phyloP scores from a whole-genome alignment of 2,329 filamentous ascomycete genomes.

The Paecilomyces niveus region DNA sequence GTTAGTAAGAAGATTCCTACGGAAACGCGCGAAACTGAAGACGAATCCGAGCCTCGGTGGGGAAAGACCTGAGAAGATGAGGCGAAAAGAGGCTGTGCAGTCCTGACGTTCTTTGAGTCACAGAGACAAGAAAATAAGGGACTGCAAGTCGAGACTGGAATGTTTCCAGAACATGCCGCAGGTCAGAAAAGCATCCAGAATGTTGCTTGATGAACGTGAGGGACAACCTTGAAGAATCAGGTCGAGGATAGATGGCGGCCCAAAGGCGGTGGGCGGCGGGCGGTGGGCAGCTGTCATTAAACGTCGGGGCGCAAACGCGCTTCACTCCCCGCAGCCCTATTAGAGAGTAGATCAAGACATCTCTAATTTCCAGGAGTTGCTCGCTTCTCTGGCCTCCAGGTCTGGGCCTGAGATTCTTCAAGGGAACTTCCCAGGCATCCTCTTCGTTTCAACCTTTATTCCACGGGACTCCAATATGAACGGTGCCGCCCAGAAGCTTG shows the following conservation, averaged over 20 bases:
- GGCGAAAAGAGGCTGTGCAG: not conserved
- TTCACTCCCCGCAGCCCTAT: not conserved
- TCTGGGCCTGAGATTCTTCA: conserved; percentile 14
- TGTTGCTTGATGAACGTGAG: conserved; percentile 4
- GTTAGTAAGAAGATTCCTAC: conserved; percentile 14
- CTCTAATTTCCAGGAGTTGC: not conserved
- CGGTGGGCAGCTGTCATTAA: conserved; percentile 4
- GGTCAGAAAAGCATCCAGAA: not conserved
- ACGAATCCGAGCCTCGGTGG: not conserved
- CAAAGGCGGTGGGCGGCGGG: conserved; percentile 14
- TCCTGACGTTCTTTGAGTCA: not conserved
- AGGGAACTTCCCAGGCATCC: conserved; percentile 4
- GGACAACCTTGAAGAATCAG: conserved; percentile 6
- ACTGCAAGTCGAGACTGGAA: not conserved
- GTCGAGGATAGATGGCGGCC: not conserved
- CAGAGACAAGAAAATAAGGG: not conserved
- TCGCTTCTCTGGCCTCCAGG: not conserved
- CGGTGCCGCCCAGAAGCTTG: conserved; percentile 6
- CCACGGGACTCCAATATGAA: conserved; percentile 3
- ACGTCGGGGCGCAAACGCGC: conserved; percentile 1
- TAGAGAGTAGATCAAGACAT: not conserved
- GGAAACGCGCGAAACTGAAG: conserved; percentile 5
- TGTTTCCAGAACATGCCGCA: not conserved
- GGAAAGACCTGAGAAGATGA: not conserved
- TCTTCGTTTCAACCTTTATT: not conserved